Percentiles rank a stretch among this genome's conserved stretches.
These are phyloP conservation scores for Plectosphaerella plurivora DNA, from an alignment of 2,329 filamentous ascomycete species.

Conservation along the genomic window DNA sequence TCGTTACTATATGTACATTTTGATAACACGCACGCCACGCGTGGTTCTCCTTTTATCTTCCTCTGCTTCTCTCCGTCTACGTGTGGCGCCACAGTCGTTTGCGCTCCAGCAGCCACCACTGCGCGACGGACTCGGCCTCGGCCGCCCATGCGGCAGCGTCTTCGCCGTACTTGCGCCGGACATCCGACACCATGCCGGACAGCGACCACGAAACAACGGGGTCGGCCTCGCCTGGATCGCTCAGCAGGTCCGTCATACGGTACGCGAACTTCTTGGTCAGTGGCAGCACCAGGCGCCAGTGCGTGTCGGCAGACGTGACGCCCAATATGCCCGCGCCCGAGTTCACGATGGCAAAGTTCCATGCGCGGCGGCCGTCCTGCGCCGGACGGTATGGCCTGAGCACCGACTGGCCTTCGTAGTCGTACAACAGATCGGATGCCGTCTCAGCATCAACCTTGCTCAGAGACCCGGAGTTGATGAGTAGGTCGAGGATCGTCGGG, in stretches of 20 bases:
- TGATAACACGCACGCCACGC: no score
- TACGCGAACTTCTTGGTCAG: constrained; percentile 12
- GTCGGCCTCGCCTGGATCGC: constrained; percentile 8
- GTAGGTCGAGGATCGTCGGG: constrained; percentile 39
- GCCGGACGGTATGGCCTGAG: constrained; percentile 26
- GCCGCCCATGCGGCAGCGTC: constrained; percentile 13
- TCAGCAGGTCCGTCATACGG: constrained; percentile 11
- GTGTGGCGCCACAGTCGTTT: not conserved
- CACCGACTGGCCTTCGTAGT: constrained; percentile 43
- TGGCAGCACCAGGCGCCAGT: constrained; percentile 15
- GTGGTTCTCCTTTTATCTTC: not conserved
- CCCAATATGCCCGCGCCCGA: constrained; percentile 14
- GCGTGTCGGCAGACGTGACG: constrained; percentile 11
- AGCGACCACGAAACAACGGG: constrained; percentile 9
- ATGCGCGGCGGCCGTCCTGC: constrained; percentile 6
- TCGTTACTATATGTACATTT: no score
- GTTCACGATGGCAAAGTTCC: constrained; percentile 54
- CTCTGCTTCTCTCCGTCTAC: not conserved
- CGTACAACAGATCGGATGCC: constrained; percentile 32
- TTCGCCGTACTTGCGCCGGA: constrained; percentile 4
- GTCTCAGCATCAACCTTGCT: constrained; percentile 21
- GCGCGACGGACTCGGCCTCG: constrained; percentile 14
- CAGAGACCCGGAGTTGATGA: constrained; percentile 33
- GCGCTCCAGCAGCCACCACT: constrained; percentile 15
- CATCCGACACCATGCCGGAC: constrained; percentile 5